Conservation (phyloP, 2,329 filamentous ascomycete species). For the Alternaria sp. region DNA sequence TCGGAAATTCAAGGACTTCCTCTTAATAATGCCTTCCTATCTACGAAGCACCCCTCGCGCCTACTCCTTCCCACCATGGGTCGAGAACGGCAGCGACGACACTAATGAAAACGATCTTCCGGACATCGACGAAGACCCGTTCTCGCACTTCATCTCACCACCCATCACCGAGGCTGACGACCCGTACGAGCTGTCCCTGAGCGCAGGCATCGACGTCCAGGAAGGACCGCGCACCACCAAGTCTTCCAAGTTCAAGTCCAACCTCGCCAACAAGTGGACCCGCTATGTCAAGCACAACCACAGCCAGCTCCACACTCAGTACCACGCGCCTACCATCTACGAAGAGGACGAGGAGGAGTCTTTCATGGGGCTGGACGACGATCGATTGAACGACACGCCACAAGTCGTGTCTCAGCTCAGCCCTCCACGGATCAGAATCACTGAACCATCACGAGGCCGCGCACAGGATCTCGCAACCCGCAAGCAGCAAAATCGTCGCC, state of each 20-base stretch:
- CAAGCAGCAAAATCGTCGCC: conserved; percentile 38
- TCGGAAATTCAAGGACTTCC: conserved; percentile 30
- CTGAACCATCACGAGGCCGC: conserved; percentile 46
- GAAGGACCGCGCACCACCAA: conserved; percentile 40
- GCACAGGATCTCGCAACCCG: conserved; percentile 45
- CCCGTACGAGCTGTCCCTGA: conserved; percentile 48
- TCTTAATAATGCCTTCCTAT: conserved; percentile 45
- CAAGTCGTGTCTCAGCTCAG: conserved; percentile 38
- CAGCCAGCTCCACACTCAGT: conserved; percentile 38
- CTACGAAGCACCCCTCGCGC: conserved; percentile 36
- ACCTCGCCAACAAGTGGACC: conserved; percentile 50
- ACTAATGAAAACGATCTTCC: conserved; percentile 32
- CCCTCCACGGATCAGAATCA: conserved; percentile 34
- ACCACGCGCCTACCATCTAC: conserved; percentile 35
- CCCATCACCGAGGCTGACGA: conserved; percentile 52
- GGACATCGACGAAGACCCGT: conserved; percentile 53
- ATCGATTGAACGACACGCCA: conserved; percentile 40
- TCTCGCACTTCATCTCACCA: conserved; percentile 52
- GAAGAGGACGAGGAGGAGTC: conserved; percentile 45
- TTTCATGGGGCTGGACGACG: conserved; percentile 48
- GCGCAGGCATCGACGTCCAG: conserved; percentile 47
- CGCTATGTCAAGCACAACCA: conserved; percentile 49
- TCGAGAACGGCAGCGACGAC: conserved; percentile 36
- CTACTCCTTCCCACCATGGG: conserved; percentile 45
- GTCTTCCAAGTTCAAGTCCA: conserved; percentile 48